A percentile compares a stretch with the other conserved stretches of the same genome.
These are phyloP conservation scores for Strigomonas oncopelti DNA, from an alignment of 208 protist species.

Conservation along the genomic window DNA sequence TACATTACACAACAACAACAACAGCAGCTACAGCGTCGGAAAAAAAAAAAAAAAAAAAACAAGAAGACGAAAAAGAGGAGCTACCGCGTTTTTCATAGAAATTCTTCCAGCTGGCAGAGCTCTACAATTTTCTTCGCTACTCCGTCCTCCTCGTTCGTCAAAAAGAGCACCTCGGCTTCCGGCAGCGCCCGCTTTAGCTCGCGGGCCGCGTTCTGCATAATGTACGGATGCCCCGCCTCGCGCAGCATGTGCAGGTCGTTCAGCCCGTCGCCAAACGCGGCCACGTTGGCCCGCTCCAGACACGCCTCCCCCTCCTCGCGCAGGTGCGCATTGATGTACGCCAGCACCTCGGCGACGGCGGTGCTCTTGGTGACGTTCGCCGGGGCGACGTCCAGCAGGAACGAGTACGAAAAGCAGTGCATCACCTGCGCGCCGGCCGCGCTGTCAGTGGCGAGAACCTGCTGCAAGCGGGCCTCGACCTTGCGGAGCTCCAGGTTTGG, in stretches of 20 bases:
- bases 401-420: constrained; percentile 29
- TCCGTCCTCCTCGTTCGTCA: constrained; percentile 28
- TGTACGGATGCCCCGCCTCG: constrained; percentile 35
- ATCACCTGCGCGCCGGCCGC: constrained; percentile 13
- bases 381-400: constrained; percentile 38
- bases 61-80: background rate
- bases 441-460: constrained; percentile 10
- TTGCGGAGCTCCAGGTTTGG: constrained; percentile 11
- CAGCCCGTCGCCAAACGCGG: constrained; percentile 75
- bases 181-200: constrained; percentile 25
- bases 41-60: background rate
- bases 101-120: constrained; percentile 12
- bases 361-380: constrained; percentile 44
- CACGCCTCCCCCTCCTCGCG: constrained; percentile 7
- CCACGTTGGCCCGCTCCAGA: constrained; percentile 19
- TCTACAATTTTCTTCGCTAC: constrained; percentile 35
- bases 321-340: background rate
- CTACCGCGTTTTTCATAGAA: background rate
- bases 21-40: no score
- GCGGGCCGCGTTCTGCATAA: constrained; percentile 52
- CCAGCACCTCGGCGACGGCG: constrained; percentile 40
- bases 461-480: constrained; percentile 17
- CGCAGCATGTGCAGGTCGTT: constrained; percentile 62
- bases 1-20: no score
- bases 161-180: constrained; percentile 7